Base-by-base conservation (phyloP, 768 basidiomycete species). In the Pilatotrama ljubarskyi region DNA sequence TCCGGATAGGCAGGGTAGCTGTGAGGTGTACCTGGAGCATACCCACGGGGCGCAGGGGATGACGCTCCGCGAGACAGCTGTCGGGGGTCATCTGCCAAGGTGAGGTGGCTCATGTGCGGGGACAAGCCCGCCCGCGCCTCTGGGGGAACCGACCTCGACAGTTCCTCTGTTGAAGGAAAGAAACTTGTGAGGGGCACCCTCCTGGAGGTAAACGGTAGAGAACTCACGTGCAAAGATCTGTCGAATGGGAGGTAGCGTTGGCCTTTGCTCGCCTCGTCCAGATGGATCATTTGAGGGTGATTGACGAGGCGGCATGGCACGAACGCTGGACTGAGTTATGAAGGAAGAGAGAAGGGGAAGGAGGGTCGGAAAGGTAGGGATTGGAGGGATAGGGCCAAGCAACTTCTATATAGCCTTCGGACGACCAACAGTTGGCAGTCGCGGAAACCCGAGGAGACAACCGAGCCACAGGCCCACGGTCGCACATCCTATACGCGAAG, bases 161-260 rank as follows among this genome's bases (percentile, higher is more conserved):
- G 53, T 48, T 72, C 68, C 49, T 53, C 71, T 70, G 47, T 18
- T 37, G 29, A 14, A 7, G 9, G 22, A 18, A 13, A 8, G 41
- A 8, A 18, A 11, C 24, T 59, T 22, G 58, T 61, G 15, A 20
- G 47, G 18, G n/a, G 29, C 17, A 20, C 1, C 15, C n/a, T 1
- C n/a, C 8, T 29, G 3, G 17, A 35, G 9, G 38, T n/a, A 22
- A n/a, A 24, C 7, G 24, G 7, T 5, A 22, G 5, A 25, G 7
- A 61, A 42, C 68, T 65, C 58, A 86, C 88, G 82, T 78, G 81
- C 75, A 68, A 90, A 85, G 59, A 90, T 73, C 71, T 87, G 85
- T 50, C 86, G 84, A 55, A 90, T 88, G 47, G 87, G 80, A 40
- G 88, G 88, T 59, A 90, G 84, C 15, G 83, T 86, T 54, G 85